A percentile compares a stretch with the other conserved stretches of the same genome.
These are phyloP conservation scores for Suillus brevipes DNA, from an alignment of 768 basidiomycete genomes.

Conservation along the genomic window DNA sequence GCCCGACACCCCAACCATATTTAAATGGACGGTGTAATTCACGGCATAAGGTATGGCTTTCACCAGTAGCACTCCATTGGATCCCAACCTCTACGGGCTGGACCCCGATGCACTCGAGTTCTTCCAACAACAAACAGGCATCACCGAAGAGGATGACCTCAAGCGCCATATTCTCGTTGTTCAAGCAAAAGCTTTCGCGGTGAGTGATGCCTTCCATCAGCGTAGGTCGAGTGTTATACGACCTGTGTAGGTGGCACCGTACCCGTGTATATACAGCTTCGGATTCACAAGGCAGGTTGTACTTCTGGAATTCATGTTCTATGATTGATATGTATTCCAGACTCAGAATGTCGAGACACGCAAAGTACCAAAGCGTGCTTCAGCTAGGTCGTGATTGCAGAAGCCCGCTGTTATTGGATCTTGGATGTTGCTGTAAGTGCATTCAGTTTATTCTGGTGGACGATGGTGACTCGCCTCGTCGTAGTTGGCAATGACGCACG, in stretches of 20 bases:
- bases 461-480: neutral
- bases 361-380: constrained; percentile 30
- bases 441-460: neutral
- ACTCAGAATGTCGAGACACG: constrained; percentile 20
- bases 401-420: constrained; percentile 42
- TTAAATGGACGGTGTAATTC: neutral
- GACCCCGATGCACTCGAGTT: constrained; percentile 21
- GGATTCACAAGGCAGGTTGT: constrained; percentile 18
- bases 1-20: neutral
- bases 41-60: neutral
- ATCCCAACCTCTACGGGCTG: constrained; percentile 19
- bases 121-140: constrained; percentile 31
- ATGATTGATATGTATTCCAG: constrained; percentile 12
- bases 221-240: neutral
- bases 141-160: constrained; percentile 30
- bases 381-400: constrained; percentile 36
- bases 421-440: constrained; percentile 44
- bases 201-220: constrained; percentile 12
- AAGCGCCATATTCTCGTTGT: constrained; percentile 34
- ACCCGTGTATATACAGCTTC: constrained; percentile 24
- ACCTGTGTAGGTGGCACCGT: constrained; percentile 20
- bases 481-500: constrained; percentile 44
- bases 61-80: neutral
- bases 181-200: constrained; percentile 35
- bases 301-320: neutral